Evolutionary conservation across 2,329 filamentous ascomycete genomes (phyloP).

Genomic region (Aureobasidium sp.): DNA sequence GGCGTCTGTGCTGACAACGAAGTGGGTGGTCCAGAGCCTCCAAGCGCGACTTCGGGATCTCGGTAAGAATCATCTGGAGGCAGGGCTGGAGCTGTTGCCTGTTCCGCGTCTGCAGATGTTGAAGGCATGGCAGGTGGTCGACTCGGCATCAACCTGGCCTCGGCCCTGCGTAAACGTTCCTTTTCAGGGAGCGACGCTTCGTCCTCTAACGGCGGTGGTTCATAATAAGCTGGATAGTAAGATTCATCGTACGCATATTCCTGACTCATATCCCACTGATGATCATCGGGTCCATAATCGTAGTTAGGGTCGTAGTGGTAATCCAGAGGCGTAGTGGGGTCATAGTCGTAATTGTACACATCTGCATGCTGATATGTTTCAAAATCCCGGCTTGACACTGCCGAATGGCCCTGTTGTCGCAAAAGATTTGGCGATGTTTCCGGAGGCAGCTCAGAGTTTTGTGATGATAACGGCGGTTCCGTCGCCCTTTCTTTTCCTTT

Average conservation of each 20-base stretch:
- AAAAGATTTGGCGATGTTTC: not conserved
- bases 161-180: slow-evolving; percentile 66
- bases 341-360: not conserved
- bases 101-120: not conserved
- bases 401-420: not conserved
- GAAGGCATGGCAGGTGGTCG: slow-evolving; percentile 47
- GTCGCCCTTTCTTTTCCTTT: slow-evolving; percentile 22
- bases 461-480: not conserved
- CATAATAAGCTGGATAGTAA: slow-evolving; percentile 35
- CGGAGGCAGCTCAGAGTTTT: not conserved
- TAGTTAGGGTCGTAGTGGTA: not conserved
- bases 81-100: slow-evolving; percentile 3
- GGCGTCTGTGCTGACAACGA: not conserved
- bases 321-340: not conserved
- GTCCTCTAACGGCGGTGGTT: slow-evolving; percentile 47
- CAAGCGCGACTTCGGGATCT: not conserved
- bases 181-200: slow-evolving; percentile 69
- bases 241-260: slow-evolving; percentile 9
- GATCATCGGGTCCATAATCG: not conserved
- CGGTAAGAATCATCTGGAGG: slow-evolving; percentile 15
- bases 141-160: slow-evolving; percentile 72
- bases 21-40: not conserved
- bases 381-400: not conserved
- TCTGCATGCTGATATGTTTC: not conserved
- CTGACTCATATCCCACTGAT: slow-evolving; percentile 4